Evolutionary conservation across 805 yeast species (phyloP), one percentile per base, ranked within the genome.

Genomic region (Peterozyma toletana): DNA sequence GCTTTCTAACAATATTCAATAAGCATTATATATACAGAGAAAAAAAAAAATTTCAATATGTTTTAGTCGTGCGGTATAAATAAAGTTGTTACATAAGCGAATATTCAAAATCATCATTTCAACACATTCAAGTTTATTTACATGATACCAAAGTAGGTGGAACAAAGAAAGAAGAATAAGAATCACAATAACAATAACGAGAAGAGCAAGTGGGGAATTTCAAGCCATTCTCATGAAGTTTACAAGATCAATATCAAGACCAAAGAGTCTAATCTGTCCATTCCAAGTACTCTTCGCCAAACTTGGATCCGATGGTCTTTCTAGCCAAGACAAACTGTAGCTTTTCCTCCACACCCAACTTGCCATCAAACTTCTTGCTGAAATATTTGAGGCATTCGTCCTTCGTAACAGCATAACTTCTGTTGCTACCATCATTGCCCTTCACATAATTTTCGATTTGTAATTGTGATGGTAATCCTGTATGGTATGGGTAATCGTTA

Each of bases 401-500:
- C 47, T 76, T 80, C 2, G 91, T 80, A 14, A 82, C 83, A 58
- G 84, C 79, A 59, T 73, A 80, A 36, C 81, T 72, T 55, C 86
- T 73, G 49, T 74, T 71, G n/a, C 78, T 64, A 18, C 78, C 79
- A 58, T 79, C 86, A 45, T 73, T 71, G 15, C 95, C 95, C 30
- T 78, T 77, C 44, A 90, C 77, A 60, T 75, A 86, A 41, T 68
- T 67, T 54, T 73, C 75, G 45, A 91, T 71, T 47, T 79, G 84
- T 33, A 59, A 49, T 62, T 85, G 87, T 11, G 77, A 68, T 41
- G 98, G 98, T 51, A 93, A 71, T 30, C 95, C 96, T 73, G 78
- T 83, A 55, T 76, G 66, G 66, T 69, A 77, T 33, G 89, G 88
- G 51, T 77, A 77, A 16, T 59, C 50, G 35, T 57, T 58, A 58